Evolutionary conservation across 169 alveolate species (phyloP).

Genomic region (Plasmodium knowlesi): DNA sequence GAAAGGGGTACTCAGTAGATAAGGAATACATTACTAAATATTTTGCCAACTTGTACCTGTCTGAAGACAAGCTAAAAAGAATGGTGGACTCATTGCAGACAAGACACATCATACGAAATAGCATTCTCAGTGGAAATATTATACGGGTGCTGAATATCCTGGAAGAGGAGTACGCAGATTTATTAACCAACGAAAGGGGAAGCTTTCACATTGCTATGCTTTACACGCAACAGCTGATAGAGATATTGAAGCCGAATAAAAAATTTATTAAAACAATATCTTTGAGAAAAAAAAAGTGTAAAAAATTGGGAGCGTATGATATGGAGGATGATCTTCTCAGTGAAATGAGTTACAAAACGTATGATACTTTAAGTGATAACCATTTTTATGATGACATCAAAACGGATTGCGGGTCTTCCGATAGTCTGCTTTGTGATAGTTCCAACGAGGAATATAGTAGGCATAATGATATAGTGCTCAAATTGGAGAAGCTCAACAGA

Average conservation of each 20-base stretch:
- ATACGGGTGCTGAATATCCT: conserved; percentile 59
- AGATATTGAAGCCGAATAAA: conserved; percentile 63
- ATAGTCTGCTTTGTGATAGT: conserved; percentile 62
- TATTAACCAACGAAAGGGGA: conserved; percentile 40
- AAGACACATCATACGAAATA: conserved; percentile 48
- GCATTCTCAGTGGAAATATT: conserved; percentile 50
- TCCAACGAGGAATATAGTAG: conserved; percentile 40
- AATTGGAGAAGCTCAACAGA: conserved; percentile 21
- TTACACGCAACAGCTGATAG: conserved; percentile 70
- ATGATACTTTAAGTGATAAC: conserved; percentile 65
- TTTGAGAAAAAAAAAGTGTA: conserved; percentile 23
- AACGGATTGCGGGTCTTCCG: conserved; percentile 61
- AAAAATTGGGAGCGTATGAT: conserved; percentile 2
- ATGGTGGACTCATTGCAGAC: conserved; percentile 51
- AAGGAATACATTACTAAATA: conserved; percentile 55
- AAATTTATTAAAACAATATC: conserved; percentile 26
- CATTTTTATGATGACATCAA: conserved; percentile 53
- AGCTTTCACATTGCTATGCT: conserved; percentile 60
- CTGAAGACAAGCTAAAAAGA: conserved; percentile 55
- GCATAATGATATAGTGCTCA: neutral
- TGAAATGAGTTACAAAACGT: conserved; percentile 39
- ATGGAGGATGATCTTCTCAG: conserved; percentile 8
- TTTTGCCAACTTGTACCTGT: conserved; percentile 53
- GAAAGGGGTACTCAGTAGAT: conserved; percentile 19
- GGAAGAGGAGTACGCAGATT: conserved; percentile 49